Evolutionary conservation across 2,329 filamentous ascomycete genomes (phyloP), one percentile per base, ranked within the genome.

Genomic region (Penicillium olsonii): DNA sequence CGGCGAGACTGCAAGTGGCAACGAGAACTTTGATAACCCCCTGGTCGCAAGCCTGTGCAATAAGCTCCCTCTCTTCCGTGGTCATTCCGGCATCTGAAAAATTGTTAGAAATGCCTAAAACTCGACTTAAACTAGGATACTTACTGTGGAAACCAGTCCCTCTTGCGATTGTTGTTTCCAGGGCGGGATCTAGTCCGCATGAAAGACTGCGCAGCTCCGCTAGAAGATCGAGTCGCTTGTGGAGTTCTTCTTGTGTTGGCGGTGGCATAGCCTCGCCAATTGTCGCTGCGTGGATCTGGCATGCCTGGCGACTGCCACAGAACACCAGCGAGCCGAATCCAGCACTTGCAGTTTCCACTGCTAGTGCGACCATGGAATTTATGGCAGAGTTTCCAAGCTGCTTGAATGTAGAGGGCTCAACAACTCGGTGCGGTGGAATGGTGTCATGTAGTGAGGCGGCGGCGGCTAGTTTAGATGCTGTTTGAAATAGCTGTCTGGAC

Each of bases 1-100:
- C 88, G n/a, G 88, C 88, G 48, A 92, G 78, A 64, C 87, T 90
- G 61, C 87, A 90, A 2, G 88, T 92, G 31, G 88, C 88, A 14
- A 90, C 83, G 44, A 89, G 84, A 1, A 90, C 82, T 57, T 86
- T 85, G 15, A 91, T 65, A 5, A 80, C 74, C 0, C 87, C 87
- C 33, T 73, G 68, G 62, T 91, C 87, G 56, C 90, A 91, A 11
- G 87, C 87, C 29, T 78, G 78, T 2, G 87, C 84, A 45, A 91
- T 79, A 7, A 90, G 71, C 41, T 90, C 87, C 41, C 87, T 79
- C 65, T 92, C 88, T 68, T 92, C 88, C 0, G 80, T 84, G 0
- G 87, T 91, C 60, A 92, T 77, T 14, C 70, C 71, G 22, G 71
- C 71, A 59, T 64, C 71, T 73, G 39, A 9, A 42, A 14, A 57